Conservation (phyloP, 371 early-diverging fungal genomes). For the Mucor indicus region DNA sequence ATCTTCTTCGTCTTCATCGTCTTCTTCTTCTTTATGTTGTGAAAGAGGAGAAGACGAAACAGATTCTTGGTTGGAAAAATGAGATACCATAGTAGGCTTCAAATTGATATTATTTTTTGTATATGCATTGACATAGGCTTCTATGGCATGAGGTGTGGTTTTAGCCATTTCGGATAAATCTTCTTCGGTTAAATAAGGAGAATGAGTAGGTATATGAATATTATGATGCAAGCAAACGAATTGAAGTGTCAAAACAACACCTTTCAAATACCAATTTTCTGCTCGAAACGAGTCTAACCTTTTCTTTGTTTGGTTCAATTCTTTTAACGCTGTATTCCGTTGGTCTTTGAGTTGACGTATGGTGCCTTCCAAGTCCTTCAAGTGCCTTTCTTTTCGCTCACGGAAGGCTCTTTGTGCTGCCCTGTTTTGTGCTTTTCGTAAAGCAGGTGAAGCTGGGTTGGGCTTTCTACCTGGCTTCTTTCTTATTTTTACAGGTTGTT, state of each 20-base stretch:
- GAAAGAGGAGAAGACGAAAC: too few species aligned
- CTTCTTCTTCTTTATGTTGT: too few species aligned
- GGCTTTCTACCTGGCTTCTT: conserved; percentile 75
- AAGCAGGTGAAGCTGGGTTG: conserved; percentile 59
- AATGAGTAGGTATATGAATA: conserved; percentile 37
- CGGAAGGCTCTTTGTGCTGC: conserved; percentile 80
- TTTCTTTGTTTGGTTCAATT: conserved; percentile 40
- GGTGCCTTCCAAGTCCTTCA: conserved; percentile 59
- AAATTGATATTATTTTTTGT: conserved; percentile 32
- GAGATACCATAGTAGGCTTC: conserved; percentile 36
- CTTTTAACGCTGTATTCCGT: conserved; percentile 35
- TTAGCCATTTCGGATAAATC: conserved; percentile 30
- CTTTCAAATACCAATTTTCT: conserved; percentile 58
- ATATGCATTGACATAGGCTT: conserved; percentile 40
- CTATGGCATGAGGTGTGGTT: conserved; percentile 35
- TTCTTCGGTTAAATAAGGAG: conserved; percentile 37
- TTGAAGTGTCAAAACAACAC: conserved; percentile 50
- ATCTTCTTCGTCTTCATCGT: conserved; percentile 1
- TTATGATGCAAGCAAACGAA: conserved; percentile 38
- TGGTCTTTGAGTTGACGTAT: conserved; percentile 61
- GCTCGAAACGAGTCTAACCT: conserved; percentile 49
- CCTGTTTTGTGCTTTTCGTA: conserved; percentile 77
- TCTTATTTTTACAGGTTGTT: conserved; percentile 15
- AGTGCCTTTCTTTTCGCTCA: conserved; percentile 73
- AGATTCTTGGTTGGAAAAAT: conserved; percentile 30